Conservation (phyloP, 140 eudicot genomes). For the Senecio squalidus region DNA sequence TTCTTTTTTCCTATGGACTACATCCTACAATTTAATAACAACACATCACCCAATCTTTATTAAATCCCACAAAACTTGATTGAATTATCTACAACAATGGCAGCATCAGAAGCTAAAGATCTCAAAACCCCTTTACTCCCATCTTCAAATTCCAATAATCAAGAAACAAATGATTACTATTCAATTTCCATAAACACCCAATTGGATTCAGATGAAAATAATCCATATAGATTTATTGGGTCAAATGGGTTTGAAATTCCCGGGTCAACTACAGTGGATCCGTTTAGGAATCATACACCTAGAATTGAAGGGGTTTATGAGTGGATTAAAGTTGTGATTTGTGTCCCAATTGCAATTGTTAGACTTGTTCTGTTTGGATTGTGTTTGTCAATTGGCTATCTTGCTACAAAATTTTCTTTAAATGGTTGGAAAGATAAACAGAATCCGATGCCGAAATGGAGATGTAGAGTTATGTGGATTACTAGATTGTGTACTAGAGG, state of each 20-base stretch:
- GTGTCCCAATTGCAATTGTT: constrained; percentile 58
- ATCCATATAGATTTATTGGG: constrained; percentile 65
- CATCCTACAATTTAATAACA: too few relatives aligned
- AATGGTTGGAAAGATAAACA: constrained; percentile 85
- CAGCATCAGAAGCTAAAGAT: too few relatives aligned
- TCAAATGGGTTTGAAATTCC: constrained; percentile 50
- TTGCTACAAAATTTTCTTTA: constrained; percentile 62
- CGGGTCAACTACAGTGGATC: constrained; percentile 65
- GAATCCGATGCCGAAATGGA: constrained; percentile 92
- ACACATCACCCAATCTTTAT: too few relatives aligned
- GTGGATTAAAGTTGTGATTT: constrained; percentile 66
- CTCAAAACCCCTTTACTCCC: too few relatives aligned
- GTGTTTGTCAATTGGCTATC: constrained; percentile 58
- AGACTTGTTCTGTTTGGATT: constrained; percentile 66
- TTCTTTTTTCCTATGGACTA: too few relatives aligned
- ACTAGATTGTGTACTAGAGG: constrained; percentile 69
- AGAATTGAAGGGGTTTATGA: constrained; percentile 79
- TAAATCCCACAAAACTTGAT: too few relatives aligned
- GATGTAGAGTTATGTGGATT: constrained; percentile 85
- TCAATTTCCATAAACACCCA: constrained; percentile 24
- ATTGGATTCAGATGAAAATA: constrained; percentile 26
- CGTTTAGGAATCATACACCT: constrained; percentile 78
- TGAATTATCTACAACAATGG: too few relatives aligned
- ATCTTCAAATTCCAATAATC: too few relatives aligned
- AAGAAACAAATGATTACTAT: constrained; percentile 2